phyloP scores from a whole-genome alignment of 805 yeast species.

The Ogataea nonfermentans region DNA sequence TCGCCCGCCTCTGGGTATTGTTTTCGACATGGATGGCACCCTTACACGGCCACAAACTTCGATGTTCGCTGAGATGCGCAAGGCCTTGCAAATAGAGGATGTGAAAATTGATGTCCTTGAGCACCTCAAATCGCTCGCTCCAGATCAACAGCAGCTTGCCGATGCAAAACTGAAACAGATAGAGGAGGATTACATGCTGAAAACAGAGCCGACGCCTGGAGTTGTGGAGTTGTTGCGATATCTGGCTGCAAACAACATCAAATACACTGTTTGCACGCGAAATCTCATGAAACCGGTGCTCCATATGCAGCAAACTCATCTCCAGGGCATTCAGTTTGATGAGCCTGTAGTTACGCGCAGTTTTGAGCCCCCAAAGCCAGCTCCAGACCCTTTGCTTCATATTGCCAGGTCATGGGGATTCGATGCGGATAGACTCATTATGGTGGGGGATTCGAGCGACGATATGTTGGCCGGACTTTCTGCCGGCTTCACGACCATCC shows the following conservation, averaged over 20 bases:
- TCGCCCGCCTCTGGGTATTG: conserved; percentile 39
- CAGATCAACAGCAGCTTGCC: conserved; percentile 42
- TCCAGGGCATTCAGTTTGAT: conserved; percentile 37
- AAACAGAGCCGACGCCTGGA: conserved; percentile 53
- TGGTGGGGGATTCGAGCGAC: conserved; percentile 76
- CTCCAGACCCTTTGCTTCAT: conserved; percentile 59
- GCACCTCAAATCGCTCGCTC: conserved; percentile 43
- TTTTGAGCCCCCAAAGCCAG: conserved; percentile 67
- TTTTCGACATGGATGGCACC: conserved; percentile 84
- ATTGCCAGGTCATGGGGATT: conserved; percentile 51
- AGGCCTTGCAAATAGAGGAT: conserved; percentile 47
- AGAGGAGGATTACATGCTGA: conserved; percentile 62
- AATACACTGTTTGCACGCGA: conserved; percentile 62
- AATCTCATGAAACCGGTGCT: conserved; percentile 54
- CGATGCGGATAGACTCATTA: conserved; percentile 46
- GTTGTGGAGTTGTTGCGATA: conserved; percentile 41
- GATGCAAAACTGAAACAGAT: conserved; percentile 45
- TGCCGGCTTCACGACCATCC: conserved; percentile 62
- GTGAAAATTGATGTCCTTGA: conserved; percentile 51
- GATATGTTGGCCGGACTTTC: conserved; percentile 61
- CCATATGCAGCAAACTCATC: conserved; percentile 44
- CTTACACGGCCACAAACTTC: conserved; percentile 58
- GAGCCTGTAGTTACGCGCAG: conserved; percentile 61
- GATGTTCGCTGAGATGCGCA: conserved; percentile 54
- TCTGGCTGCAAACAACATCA: conserved; percentile 29